These are phyloP conservation scores for Tardiomyces digboiensis DNA, from an alignment of 1,139 yeast species.

Conservation along the genomic window DNA sequence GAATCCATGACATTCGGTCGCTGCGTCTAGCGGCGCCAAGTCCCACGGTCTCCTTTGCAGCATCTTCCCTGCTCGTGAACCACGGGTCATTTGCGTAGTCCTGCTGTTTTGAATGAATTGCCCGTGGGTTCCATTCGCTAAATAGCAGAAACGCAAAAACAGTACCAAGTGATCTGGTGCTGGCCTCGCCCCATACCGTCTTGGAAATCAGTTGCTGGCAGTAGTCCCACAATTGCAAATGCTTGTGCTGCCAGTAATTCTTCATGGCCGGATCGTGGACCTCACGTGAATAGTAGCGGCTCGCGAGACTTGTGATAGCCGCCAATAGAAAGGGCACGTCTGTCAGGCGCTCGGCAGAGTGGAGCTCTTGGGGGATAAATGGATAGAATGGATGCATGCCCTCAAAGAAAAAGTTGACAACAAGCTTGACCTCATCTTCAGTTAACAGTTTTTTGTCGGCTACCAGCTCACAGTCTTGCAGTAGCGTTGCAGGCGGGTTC, in stretches of 20 bases:
- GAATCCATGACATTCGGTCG: constrained; percentile 91
- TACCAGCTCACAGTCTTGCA: constrained; percentile 58
- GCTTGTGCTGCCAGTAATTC: constrained; percentile 25
- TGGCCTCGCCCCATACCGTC: constrained; percentile 93
- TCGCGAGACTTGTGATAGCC: constrained; percentile 68
- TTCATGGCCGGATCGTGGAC: constrained; percentile 1
- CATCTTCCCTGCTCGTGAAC: constrained; percentile 18
- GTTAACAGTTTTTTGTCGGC: constrained; percentile 52
- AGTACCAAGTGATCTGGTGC: constrained; percentile 80
- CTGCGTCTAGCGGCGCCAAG: constrained; percentile 79
- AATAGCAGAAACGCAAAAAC: constrained; percentile 76
- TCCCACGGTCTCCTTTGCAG: constrained; percentile 54
- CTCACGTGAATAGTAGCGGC: constrained; percentile 42
- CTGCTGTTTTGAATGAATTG: constrained; percentile 81
- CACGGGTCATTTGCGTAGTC: constrained; percentile 71
- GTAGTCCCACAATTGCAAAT: constrained; percentile 73
- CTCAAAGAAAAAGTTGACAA: constrained; percentile 58
- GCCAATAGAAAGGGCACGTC: constrained; percentile 75
- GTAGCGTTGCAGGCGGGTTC: constrained; percentile 38
- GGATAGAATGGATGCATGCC: constrained; percentile 90
- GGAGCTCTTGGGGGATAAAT: constrained; percentile 67
- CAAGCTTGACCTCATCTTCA: constrained; percentile 54
- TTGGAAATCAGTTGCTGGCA: constrained; percentile 77
- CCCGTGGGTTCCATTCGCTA: constrained; percentile 94
- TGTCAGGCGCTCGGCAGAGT: constrained; percentile 53